Percentiles rank a stretch among this genome's conserved stretches.
These are phyloP conservation scores for Stagonosporopsis chrysanthemi DNA, from an alignment of 2,329 filamentous ascomycete genomes.

Conservation along the genomic window DNA sequence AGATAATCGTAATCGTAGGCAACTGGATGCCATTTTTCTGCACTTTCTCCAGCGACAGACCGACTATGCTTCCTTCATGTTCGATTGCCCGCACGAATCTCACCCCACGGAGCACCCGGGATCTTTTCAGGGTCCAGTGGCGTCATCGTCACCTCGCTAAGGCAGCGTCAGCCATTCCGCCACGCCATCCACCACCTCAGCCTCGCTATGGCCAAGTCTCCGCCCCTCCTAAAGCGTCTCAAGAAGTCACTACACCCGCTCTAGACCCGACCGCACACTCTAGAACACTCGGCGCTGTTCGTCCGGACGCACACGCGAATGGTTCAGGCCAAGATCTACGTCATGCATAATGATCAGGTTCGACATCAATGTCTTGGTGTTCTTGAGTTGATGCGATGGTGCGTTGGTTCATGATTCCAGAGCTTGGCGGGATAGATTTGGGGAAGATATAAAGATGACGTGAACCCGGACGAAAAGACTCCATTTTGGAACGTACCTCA, in stretches of 20 bases:
- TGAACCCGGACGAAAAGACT: slow-evolving; percentile 2
- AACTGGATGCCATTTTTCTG: neutral
- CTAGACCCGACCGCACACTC: slow-evolving; percentile 20
- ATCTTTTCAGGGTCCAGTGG: slow-evolving; percentile 14
- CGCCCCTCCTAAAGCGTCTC: slow-evolving; percentile 12
- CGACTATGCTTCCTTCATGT: neutral
- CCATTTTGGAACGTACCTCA: neutral
- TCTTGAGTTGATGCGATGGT: slow-evolving; percentile 11
- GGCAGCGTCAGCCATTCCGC: slow-evolving; percentile 19
- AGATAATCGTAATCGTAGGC: neutral
- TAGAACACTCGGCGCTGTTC: slow-evolving; percentile 10
- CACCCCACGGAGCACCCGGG: neutral
- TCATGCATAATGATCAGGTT: slow-evolving; percentile 23
- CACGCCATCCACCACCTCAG: slow-evolving; percentile 3
- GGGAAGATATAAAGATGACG: slow-evolving; percentile 19
- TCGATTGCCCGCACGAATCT: neutral
- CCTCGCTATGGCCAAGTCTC: slow-evolving; percentile 18
- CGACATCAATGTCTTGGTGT: slow-evolving; percentile 18
- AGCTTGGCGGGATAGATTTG: slow-evolving; percentile 10
- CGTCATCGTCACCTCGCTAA: slow-evolving; percentile 27
- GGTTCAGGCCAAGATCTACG: slow-evolving; percentile 19
- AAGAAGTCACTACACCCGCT: slow-evolving; percentile 7
- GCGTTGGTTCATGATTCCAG: slow-evolving; percentile 18
- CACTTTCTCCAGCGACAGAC: neutral
- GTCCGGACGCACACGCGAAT: neutral